These are phyloP conservation scores for Monosporascus sp. DNA, from an alignment of 2,329 filamentous ascomycete genomes.

Conservation along the genomic window DNA sequence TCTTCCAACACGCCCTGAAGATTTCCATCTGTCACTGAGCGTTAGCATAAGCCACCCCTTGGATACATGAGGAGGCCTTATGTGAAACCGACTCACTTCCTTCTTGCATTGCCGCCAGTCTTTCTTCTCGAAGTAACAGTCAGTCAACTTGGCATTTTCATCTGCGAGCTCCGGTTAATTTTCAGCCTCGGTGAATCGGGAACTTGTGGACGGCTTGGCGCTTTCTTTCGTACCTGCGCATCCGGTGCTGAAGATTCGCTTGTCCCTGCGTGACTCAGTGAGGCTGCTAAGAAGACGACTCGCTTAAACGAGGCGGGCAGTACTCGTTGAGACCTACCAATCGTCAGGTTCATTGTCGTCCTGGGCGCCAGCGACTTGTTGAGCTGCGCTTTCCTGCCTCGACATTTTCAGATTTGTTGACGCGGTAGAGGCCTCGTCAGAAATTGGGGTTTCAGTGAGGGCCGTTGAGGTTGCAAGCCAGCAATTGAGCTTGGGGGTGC, in stretches of 20 bases:
- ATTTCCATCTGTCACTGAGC: conserved; percentile 66
- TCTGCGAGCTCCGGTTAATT: conserved; percentile 42
- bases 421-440: not conserved
- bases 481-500: conserved; percentile 3
- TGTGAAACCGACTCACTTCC: conserved; percentile 60
- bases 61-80: not conserved
- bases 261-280: conserved; percentile 62
- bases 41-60: too few species aligned
- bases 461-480: not conserved
- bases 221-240: conserved; percentile 64
- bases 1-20: conserved; percentile 89
- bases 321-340: conserved; percentile 52
- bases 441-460: not conserved
- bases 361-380: conserved; percentile 36
- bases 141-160: conserved; percentile 85
- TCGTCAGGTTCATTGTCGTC: conserved; percentile 90
- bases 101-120: conserved; percentile 87
- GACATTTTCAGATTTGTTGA: conserved; percentile 40
- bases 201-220: not conserved
- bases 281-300: not conserved
- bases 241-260: conserved; percentile 94
- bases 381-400: conserved; percentile 44
- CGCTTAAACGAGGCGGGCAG: not conserved
- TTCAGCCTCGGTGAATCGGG: not conserved
- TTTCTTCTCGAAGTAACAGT: conserved; percentile 94